Conservation (phyloP, 495 filamentous ascomycete genomes). For the Neurospora sp. region DNA sequence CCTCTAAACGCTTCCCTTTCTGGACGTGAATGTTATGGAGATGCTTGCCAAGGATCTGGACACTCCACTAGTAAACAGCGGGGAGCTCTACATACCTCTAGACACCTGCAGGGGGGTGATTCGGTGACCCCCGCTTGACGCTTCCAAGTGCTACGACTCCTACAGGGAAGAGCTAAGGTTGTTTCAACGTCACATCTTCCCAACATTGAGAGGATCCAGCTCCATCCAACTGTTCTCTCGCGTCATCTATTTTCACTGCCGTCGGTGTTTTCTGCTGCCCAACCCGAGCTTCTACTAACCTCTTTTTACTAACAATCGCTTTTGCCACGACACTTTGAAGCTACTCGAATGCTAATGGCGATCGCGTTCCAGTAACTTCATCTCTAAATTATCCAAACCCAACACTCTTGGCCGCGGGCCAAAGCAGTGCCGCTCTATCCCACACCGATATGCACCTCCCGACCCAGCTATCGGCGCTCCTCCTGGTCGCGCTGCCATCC, state of each 20-base stretch:
- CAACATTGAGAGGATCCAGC: not conserved
- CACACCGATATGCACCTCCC: not conserved
- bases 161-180: not conserved
- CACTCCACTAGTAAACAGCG: not conserved
- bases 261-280: not conserved
- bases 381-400: not conserved
- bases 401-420: not conserved
- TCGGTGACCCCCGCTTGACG: not conserved
- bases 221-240: not conserved
- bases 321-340: not conserved
- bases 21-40: not conserved
- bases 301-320: not conserved
- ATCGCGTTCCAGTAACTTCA: not conserved
- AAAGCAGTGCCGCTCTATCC: not conserved
- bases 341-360: not conserved
- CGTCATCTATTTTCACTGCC: not conserved
- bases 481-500: constrained; percentile 29
- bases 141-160: not conserved
- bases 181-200: not conserved
- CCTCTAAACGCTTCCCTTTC: not conserved
- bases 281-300: not conserved
- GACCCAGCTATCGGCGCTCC: constrained; percentile 3
- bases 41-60: not conserved
- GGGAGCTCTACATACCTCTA: not conserved
- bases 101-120: not conserved